A percentile compares a stretch with the other conserved stretches of the same genome.
Conservation (phyloP, 1,284 basidiomycete genomes). For the Apiotrichum montevideense region DNA sequence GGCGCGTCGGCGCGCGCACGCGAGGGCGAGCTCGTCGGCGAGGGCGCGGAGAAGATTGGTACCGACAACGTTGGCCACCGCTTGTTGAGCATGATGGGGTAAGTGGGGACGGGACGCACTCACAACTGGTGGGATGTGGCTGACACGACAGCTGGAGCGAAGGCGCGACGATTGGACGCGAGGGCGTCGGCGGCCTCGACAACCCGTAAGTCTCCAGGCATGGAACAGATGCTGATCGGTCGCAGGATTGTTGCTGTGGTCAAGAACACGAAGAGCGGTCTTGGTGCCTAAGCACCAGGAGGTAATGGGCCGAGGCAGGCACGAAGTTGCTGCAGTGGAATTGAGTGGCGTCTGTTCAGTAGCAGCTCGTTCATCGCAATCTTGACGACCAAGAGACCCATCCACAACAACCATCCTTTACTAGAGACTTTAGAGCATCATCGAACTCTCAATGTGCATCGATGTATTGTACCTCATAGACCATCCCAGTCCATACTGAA, state of each 20-base stretch:
- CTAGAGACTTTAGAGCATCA: too few relatives aligned
- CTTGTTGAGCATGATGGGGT: constrained; percentile 46
- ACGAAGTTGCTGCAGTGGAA: too few relatives aligned
- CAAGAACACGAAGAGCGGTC: constrained; percentile 47
- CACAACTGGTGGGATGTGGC: not conserved
- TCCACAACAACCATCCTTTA: too few relatives aligned
- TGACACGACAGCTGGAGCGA: constrained; percentile 32
- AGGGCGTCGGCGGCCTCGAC: constrained; percentile 38
- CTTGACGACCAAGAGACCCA: too few relatives aligned
- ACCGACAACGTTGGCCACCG: constrained; percentile 46
- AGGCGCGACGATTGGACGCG: constrained; percentile 41
- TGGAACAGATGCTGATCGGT: constrained; percentile 6
- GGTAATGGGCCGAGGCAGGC: too few relatives aligned
- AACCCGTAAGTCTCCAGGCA: constrained; percentile 39
- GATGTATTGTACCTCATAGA: too few relatives aligned
- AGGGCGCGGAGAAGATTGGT: constrained; percentile 43
- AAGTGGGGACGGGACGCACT: constrained; percentile 5
- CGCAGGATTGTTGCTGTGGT: constrained; percentile 47
- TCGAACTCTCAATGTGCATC: too few relatives aligned
- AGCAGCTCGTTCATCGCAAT: too few relatives aligned
- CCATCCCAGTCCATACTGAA: too few relatives aligned
- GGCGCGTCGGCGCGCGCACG: constrained; percentile 30
- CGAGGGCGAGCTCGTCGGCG: constrained; percentile 45
- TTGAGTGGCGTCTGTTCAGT: too few relatives aligned
- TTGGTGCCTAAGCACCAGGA: constrained; percentile 33